Evolutionary conservation across 192 early-diverging fungal genomes (phyloP), one percentile per base, ranked within the genome.

Genomic region (Coemansia sp.): DNA sequence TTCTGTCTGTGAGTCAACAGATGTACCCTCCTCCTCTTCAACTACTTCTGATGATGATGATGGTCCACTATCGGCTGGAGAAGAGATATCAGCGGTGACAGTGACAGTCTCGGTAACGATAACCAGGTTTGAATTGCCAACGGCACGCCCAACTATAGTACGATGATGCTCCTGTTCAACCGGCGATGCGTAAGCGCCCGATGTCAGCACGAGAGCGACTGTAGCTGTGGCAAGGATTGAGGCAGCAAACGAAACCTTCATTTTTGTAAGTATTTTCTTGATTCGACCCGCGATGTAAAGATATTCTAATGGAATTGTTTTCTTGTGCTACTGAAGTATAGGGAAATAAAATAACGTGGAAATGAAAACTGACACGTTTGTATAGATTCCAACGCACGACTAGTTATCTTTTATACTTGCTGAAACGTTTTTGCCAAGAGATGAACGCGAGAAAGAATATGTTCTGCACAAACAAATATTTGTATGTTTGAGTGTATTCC

Each of bases 31-130:
- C 3, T 55, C 62, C 42, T 50, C 37, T 11, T 25, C 59, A 38
- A 4, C 10, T 43, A 14, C 39, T 40, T 10, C 8, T 40, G 39
- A 40, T 14, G 39, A 7, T 9, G 1, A 17, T 47, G 17, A 22
- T 19, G 45, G 8, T 9, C 9, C 17, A 9, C 9, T 21, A 4
- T 3, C 45, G 9, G 45, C 17, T 22, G 45, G 22, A 47, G 45
- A 2, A 47, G 45, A n/a, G 22, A 11, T 4, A 47, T 17, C 45
- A 2, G 45, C 45, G 22, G 71, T 68, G 3, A 68, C 71, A 2
- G 71, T 74, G 4, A 64, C 58, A 38, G 54, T 44, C 30, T 63
- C 62, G 21, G 66, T 68, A 17, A 63, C 59, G 43, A 68, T 48
- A 5, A 64, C 42, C 18, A 64, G 19, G 51, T 65, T 57, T 22